These are phyloP conservation scores for Candida pseudoviswanathii DNA, from an alignment of 1,139 yeast species.

Conservation along the genomic window DNA sequence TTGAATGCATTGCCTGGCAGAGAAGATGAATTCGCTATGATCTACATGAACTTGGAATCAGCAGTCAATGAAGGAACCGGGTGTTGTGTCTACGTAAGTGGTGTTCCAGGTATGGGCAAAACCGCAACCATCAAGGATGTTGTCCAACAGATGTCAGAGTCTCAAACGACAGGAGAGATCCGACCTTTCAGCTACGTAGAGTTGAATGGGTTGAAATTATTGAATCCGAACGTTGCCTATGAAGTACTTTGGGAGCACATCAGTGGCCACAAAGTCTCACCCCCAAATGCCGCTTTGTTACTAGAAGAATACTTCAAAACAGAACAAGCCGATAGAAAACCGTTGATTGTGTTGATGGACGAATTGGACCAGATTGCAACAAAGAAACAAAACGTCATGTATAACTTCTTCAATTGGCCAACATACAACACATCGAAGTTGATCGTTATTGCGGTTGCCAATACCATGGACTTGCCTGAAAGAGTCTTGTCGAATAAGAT, in stretches of 20 bases:
- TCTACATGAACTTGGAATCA: slow-evolving; percentile 71
- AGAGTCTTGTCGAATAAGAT: slow-evolving; percentile 84
- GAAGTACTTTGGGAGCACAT: slow-evolving; percentile 80
- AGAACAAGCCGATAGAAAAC: slow-evolving; percentile 34
- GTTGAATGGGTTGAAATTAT: slow-evolving; percentile 85
- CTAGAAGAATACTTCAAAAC: slow-evolving; percentile 41
- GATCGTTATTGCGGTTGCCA: slow-evolving; percentile 91
- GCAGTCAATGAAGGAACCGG: slow-evolving; percentile 78
- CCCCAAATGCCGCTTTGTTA: slow-evolving; percentile 58
- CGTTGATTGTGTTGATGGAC: slow-evolving; percentile 81
- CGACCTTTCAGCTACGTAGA: slow-evolving; percentile 74
- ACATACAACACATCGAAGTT: slow-evolving; percentile 76
- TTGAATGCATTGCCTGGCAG: slow-evolving; percentile 80
- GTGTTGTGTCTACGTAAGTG: slow-evolving; percentile 86
- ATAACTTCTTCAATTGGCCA: slow-evolving; percentile 98
- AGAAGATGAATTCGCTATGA: slow-evolving; percentile 78
- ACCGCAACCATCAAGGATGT: slow-evolving; percentile 93
- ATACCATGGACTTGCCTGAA: slow-evolving; percentile 97
- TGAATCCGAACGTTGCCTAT: slow-evolving; percentile 85
- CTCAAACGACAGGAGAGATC: slow-evolving; percentile 48
- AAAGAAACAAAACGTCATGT: slow-evolving; percentile 84
- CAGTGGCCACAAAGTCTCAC: slow-evolving; percentile 60
- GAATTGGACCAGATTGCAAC: slow-evolving; percentile 92
- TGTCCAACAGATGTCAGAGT: slow-evolving; percentile 60
- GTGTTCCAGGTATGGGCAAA: slow-evolving; percentile 98